Conservation (phyloP, 345 rosid genomes). For the Euphorbia tirucalli region DNA sequence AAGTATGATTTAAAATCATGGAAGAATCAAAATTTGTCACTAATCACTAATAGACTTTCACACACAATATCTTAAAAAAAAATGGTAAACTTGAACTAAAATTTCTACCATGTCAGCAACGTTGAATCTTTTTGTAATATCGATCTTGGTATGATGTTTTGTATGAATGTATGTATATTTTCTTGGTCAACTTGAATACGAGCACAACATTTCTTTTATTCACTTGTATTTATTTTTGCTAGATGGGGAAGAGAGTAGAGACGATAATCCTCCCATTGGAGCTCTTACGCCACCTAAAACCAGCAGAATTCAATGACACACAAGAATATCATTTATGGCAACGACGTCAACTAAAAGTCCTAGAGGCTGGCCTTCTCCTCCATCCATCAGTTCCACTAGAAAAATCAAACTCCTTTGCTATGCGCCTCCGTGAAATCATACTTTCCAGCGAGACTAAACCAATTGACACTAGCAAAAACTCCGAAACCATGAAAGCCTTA, state of each 20-base stretch:
- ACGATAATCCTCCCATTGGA: constrained; percentile 83
- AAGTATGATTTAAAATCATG: no score
- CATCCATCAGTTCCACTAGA: constrained; percentile 68
- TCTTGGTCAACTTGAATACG: no score
- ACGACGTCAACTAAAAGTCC: constrained; percentile 67
- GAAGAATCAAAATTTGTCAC: no score
- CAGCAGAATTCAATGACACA: constrained; percentile 68
- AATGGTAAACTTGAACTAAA: no score
- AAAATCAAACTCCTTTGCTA: constrained; percentile 52
- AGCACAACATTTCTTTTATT: no score
- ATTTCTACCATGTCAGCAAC: no score
- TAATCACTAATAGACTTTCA: no score
- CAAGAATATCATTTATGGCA: constrained; percentile 84
- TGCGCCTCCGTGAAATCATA: constrained; percentile 58
- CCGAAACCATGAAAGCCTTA: constrained; percentile 65
- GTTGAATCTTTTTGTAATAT: no score
- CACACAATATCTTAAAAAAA: no score
- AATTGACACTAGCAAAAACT: constrained; percentile 61
- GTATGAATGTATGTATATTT: no score
- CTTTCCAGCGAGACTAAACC: constrained; percentile 44
- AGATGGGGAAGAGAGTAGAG: constrained; percentile 86
- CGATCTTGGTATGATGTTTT: no score
- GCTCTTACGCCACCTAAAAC: constrained; percentile 79
- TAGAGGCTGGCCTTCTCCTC: constrained; percentile 72
- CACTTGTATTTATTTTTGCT: neutral